Evolutionary conservation across 1,284 basidiomycete species (phyloP), one percentile per base, ranked within the genome.

Genomic region (Cryptococcus jaspeensis): DNA sequence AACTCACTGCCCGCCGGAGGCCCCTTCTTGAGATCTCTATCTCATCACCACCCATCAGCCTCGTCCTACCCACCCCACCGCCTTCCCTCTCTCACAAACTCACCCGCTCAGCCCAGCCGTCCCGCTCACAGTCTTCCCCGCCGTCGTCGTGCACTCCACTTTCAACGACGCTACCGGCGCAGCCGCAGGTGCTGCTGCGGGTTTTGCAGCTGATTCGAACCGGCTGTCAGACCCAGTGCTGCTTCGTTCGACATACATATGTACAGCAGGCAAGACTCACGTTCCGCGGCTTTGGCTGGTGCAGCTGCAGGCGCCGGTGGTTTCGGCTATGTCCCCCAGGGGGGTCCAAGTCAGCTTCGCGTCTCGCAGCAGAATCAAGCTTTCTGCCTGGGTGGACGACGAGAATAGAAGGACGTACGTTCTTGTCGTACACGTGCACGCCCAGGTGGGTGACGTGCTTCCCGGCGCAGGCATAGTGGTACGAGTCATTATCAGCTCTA

Each of bases 401-500:
- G 8, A 6, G 23, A 2, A 40, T 20, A 13, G 61, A n/a, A 2
- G 36, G 47, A 68, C 71, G 53, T 37, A 72, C 71, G 43, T 67
- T 67, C 62, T 70, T 72, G 22, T 70, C 67, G 25, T 62, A 64
- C 2, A 70, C 63, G 39, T 67, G 62, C 6, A 76, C 72, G 22
- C 63, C 63, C 22, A 76, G 62, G 3, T 64, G 60, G 13, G 69
- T 71, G 13, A 76, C 67, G 38, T 68, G 66, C 61, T 74, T 74
- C 13, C 69, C 68, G 1, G 71, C 72, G 51, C 72, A 73, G 12
- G 71, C 74, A 55, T 76, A 74, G 53, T 69, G 61, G 58, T 65
- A 76, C 35, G 72, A 73, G 55, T 73, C 72, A 52, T 71, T 72
- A 43, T 76, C 74, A 22, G 66, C 58, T 23, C 74, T 74, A 52